Base-by-base conservation (phyloP, 2,329 filamentous ascomycete genomes). In the Epichloe baconii region DNA sequence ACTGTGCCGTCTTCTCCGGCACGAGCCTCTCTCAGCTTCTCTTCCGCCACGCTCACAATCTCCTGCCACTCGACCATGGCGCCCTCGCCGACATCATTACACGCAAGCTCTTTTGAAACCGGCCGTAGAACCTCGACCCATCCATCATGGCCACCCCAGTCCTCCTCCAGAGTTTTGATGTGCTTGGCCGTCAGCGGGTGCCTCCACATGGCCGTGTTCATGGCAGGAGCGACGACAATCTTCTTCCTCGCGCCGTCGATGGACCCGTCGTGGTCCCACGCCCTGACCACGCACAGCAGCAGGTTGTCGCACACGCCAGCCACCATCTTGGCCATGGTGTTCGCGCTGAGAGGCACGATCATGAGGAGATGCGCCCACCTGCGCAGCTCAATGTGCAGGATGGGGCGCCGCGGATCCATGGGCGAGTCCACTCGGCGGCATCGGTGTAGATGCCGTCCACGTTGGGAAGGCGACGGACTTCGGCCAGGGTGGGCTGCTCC, bases 121-220 rank as follows among this genome's bases (percentile, higher is more conserved):
- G 90, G 87, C 48, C 72, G 68, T 55, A 94, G 62, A 17, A 95
- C 79, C 60, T 87, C 82, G 56, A 93, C 71, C 66, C 66, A 71
- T 44, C 68, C 62, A 21, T 64, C 62, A 19, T 65, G 57, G 2
- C 66, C 69, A 5, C 82, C 83, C 88, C 89, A 95, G 52, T 89
- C 85, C 46, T 85, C 77, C 55, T 83, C 76, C 45, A 96, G 69
- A 0, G 85, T 71, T 41, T 70, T 70, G 38, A 95, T 68, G 56
- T 95, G 88, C 55, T 78, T 80, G 47, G 69, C 74, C 1, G 90
- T 95, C 44, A 95, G 71, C 2, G 89, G 90, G 63, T 96, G 88
- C 51, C 75, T 73, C 85, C 86, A 95, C 90, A 95, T 95, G 4
- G 83, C 82, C 23, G 81, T 88, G 65, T 96, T 95, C 88, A 95